phyloP scores from a whole-genome alignment of 805 yeast species.

The Schwanniomyces yamadae region DNA sequence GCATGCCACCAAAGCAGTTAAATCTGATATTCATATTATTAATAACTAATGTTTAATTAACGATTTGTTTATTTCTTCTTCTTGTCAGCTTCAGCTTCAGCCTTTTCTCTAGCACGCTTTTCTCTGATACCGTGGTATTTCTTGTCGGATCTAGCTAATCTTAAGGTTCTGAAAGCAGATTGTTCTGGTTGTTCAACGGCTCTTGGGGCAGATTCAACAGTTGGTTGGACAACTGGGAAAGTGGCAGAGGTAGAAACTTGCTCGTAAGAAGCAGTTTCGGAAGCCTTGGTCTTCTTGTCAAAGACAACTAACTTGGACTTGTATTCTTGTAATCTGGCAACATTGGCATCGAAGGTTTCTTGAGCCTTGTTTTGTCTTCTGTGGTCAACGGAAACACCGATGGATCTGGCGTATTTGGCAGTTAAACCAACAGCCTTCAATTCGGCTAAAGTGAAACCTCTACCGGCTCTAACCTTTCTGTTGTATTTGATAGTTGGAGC shows the following conservation, averaged over 20 bases:
- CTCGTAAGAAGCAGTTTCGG: constrained; percentile 60
- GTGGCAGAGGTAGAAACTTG: constrained; percentile 77
- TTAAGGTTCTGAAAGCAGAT: constrained; percentile 89
- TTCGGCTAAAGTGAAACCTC: constrained; percentile 98
- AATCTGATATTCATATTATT: constrained; percentile 4
- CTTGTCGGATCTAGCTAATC: constrained; percentile 93
- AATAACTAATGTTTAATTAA: constrained; percentile 6
- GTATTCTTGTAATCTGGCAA: constrained; percentile 95
- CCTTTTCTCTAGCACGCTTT: constrained; percentile 95
- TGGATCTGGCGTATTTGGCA: constrained; percentile 91
- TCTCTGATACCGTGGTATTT: constrained; percentile 94
- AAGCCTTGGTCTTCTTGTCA: constrained; percentile 81
- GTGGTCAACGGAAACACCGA: constrained; percentile 99
- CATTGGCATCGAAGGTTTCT: constrained; percentile 93
- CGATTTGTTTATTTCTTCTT: constrained; percentile 69
- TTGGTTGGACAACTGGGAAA: constrained; percentile 89
- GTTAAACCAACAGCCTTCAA: constrained; percentile 95
- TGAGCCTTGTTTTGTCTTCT: constrained; percentile 98
- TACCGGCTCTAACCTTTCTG: constrained; percentile 99
- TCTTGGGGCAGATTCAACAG: constrained; percentile 75
- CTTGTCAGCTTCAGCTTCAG: constrained; percentile 99
- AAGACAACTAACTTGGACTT: constrained; percentile 92
- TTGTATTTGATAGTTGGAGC: constrained; percentile 98
- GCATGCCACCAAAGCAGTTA: constrained; percentile 2
- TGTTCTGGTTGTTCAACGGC: constrained; percentile 75